Evolutionary conservation across 2,329 filamentous ascomycete species (phyloP), one percentile per base, ranked within the genome.

Genomic region (Fusarium albidum): DNA sequence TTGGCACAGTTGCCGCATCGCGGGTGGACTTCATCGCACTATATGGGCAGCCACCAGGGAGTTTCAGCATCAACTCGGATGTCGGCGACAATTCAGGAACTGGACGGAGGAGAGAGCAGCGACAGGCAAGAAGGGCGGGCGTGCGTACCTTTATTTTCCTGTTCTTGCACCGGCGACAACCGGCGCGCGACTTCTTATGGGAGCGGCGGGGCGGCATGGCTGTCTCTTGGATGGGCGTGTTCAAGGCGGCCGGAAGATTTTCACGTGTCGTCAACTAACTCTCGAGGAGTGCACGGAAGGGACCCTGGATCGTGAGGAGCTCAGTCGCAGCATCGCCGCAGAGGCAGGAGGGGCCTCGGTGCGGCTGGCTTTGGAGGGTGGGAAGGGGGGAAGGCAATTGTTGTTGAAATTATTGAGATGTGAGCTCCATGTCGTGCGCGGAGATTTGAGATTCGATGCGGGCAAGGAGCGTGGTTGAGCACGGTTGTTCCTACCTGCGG

Each of bases 111-210:
- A 37, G 38, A 42, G 46, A 27, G 26, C n/a, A 32, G 39, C 4
- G 25, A 43, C 25, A 50, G 33, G 18, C 33, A 32, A 34, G 27
- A n/a, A n/a, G n/a, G n/a, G n/a, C n/a, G n/a, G n/a, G n/a, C n/a
- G n/a, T n/a, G 48, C 67, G 41, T 72, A 87, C 86, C 82, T 90
- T 90, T 68, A 90, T 88, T 72, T 89, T 89, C 56, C 87, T 78
- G 49, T 78, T 77, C 73, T 89, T 90, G 72, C 87, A 90, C 52
- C 83, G 77, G 57, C 81, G 79, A 65, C 87, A 90, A 38, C 87
- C 87, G 44, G 85, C 82, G 61, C 87, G 81, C 50, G 85, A 88
- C 75, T 89, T 90, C 69, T 87, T 89, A 72, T 90, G 87, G 34
- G 86, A 87, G 69, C 85, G 79, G 66, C 86, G 77, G 26, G 86